These are phyloP conservation scores for Nicotiana knightiana DNA, from an alignment of 257 asterid genomes.

Conservation along the genomic window DNA sequence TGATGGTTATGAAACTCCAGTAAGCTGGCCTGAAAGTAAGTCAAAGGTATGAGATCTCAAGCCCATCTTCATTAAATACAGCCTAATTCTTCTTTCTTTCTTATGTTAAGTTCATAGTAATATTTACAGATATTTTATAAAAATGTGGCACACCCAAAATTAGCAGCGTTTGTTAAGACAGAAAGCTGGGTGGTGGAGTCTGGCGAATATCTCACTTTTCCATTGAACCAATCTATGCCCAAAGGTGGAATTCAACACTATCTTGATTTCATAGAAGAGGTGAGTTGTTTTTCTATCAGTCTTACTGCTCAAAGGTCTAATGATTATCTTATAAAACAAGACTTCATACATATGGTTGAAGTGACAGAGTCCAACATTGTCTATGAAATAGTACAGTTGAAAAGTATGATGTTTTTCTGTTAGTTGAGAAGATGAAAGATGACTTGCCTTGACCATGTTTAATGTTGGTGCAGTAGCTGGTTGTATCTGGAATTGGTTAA, in stretches of 20 bases:
- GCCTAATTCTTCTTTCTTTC: constrained; percentile 3
- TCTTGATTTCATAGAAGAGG: constrained; percentile 83
- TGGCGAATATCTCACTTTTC: constrained; percentile 73
- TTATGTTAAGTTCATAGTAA: constrained; percentile 8
- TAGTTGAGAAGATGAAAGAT: not conserved
- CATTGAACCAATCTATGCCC: constrained; percentile 42
- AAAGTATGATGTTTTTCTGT: not conserved
- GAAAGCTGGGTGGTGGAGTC: constrained; percentile 74
- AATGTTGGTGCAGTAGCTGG: not conserved
- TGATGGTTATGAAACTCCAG: constrained; percentile 62
- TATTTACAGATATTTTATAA: constrained; percentile 60
- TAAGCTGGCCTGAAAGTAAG: constrained; percentile 86
- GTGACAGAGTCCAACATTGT: not conserved
- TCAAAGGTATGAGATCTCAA: constrained; percentile 40
- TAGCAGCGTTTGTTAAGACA: constrained; percentile 61
- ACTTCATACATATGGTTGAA: not conserved
- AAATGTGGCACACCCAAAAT: constrained; percentile 88
- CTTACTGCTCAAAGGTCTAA: not conserved
- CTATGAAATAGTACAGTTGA: not conserved
- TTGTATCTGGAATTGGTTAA: not conserved
- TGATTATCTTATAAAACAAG: not conserved
- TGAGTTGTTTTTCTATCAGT: constrained; percentile 19
- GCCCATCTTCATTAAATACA: not conserved
- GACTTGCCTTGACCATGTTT: not conserved
- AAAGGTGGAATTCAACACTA: constrained; percentile 82